Evolutionary conservation across 345 rosid genomes (phyloP), one percentile per base, ranked within the genome.

Genomic region (Citrus sinensis): DNA sequence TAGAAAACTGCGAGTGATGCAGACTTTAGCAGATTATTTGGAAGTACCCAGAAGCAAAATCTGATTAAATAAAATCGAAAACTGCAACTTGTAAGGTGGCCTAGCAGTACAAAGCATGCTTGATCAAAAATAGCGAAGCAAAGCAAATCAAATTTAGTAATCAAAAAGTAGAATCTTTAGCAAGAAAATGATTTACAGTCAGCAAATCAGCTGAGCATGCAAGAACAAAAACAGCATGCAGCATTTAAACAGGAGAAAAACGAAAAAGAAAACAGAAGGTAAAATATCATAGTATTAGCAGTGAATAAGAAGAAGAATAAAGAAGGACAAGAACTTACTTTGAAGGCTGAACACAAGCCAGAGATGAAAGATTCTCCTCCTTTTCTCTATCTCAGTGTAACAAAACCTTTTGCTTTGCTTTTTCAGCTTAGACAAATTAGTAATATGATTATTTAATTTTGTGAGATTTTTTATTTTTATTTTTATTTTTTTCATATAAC

Each of bases 341-440:
- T 59, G 66, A 76, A 71, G 76, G 58, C 63, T 35, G 40, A 56
- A 34, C 40, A 55, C 70, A 37, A 35, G 46, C 27, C 8, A 75
- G 72, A 60, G 70, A 61, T 56, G 58, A 60, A 72, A 77, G 80
- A 76, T 79, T 84, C 86, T 70, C 54, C 22, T 29, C 64, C 68
- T 42, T 46, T 58, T n/a, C 7, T 20, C n/a, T 16, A 3, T 56
- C 29, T 16, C 5, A 1, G 67, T 34, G 30, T 37, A 49, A 73
- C 67, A 61, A 63, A 39, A 19, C 60, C 60, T 75, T 81, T 70
- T 37, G 77, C 64, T 69, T 65, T 22, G 78, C 79, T 34, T 79
- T 74, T 58, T 75, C 61, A 60, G 73, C 37, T 78, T 66, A 25
- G 40, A 11, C 17, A 13, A 34, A 74, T n/a, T 19, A 20, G 37